phyloP scores from a whole-genome alignment of 1,284 basidiomycete species.

The Melanopsichium pennsylvanicum region DNA sequence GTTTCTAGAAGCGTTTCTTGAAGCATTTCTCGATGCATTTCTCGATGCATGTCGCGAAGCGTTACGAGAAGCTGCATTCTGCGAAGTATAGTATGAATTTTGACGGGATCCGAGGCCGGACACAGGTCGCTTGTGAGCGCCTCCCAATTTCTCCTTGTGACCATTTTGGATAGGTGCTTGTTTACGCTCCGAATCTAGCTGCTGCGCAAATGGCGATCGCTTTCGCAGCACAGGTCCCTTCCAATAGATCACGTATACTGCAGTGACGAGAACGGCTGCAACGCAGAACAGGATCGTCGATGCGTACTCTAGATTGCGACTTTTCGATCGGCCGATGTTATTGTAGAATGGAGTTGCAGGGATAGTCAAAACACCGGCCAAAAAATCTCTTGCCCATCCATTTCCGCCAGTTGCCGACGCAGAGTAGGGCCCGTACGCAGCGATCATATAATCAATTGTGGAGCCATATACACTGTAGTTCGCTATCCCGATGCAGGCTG shows the following conservation, averaged over 20 bases:
- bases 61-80: conserved; percentile 30
- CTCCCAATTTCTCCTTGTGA: conserved; percentile 18
- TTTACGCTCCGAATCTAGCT: conserved; percentile 24
- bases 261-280: conserved; percentile 65
- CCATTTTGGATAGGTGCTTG: conserved; percentile 5
- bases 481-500: conserved; percentile 66
- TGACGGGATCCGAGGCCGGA: conserved; percentile 27
- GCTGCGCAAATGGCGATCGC: conserved; percentile 37
- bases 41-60: conserved; percentile 24
- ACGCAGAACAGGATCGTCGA: conserved; percentile 67
- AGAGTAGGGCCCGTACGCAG: conserved; percentile 67
- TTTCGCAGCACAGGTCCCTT: conserved; percentile 60
- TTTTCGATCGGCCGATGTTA: conserved; percentile 62
- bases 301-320: conserved; percentile 64
- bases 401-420: conserved; percentile 67
- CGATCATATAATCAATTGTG: conserved; percentile 67
- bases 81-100: conserved; percentile 38
- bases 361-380: conserved; percentile 68
- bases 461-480: conserved; percentile 63
- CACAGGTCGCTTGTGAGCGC: conserved; percentile 24
- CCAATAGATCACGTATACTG: conserved; percentile 68
- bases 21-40: conserved; percentile 17
- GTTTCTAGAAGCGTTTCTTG: too few relatives aligned
- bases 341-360: conserved; percentile 67
- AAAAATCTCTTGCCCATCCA: conserved; percentile 62